Evolutionary conservation across 768 basidiomycete genomes (phyloP).

Genomic region (Artomyces pyxidatus): DNA sequence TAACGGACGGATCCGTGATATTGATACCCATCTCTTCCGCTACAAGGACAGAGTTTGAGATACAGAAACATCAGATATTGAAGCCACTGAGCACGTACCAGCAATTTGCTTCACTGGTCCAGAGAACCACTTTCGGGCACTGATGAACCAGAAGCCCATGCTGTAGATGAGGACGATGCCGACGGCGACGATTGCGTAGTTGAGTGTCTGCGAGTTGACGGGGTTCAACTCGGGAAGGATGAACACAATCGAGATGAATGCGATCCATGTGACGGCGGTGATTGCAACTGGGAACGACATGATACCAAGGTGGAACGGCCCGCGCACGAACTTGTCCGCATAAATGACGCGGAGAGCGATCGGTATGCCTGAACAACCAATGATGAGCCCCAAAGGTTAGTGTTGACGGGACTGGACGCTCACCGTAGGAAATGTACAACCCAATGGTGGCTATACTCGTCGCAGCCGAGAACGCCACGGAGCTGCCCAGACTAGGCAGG

Average conservation of each 20-base stretch:
- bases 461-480: constrained; percentile 56
- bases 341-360: constrained; percentile 62
- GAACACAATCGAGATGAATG: constrained; percentile 66
- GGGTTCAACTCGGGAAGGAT: constrained; percentile 66
- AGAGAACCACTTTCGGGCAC: constrained; percentile 64
- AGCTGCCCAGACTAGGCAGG: constrained; percentile 63
- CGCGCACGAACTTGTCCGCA: constrained; percentile 48
- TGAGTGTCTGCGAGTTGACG: constrained; percentile 62
- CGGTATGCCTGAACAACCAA: constrained; percentile 41
- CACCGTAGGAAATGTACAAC: constrained; percentile 68
- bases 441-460: constrained; percentile 66
- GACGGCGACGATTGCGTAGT: constrained; percentile 70
- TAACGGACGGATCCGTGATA: constrained; percentile 32
- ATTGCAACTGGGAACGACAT: constrained; percentile 56
- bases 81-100: constrained; percentile 1
- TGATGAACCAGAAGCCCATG: constrained; percentile 61
- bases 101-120: constrained; percentile 62
- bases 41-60: constrained; percentile 14
- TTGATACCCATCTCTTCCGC: constrained; percentile 44
- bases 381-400: too few relatives aligned
- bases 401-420: constrained; percentile 3
- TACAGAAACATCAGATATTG: constrained; percentile 5
- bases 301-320: constrained; percentile 63
- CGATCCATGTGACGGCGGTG: constrained; percentile 57
- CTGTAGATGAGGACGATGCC: constrained; percentile 62